These are phyloP conservation scores for Pseudogymnoascus sp. DNA, from an alignment of 2,329 filamentous ascomycete genomes.

Conservation along the genomic window DNA sequence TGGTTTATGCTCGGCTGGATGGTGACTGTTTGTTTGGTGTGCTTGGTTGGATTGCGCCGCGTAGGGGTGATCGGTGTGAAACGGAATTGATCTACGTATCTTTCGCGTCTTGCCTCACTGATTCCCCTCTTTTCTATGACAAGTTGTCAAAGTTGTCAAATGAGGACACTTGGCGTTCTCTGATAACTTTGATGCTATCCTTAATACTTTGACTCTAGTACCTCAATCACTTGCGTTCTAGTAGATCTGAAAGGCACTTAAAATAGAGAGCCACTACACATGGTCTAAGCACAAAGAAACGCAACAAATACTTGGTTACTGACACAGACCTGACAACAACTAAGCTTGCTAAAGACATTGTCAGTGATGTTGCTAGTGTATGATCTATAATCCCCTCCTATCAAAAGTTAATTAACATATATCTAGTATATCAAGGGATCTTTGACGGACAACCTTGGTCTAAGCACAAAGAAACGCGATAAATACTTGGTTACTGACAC, in stretches of 20 bases:
- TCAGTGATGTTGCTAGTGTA: too few species aligned
- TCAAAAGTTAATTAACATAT: neutral
- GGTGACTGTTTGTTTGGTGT: slow-evolving; percentile 31
- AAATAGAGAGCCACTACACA: too few species aligned
- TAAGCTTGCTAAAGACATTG: too few species aligned
- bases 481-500: neutral
- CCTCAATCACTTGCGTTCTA: too few species aligned
- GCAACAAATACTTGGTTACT: neutral
- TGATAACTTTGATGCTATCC: too few species aligned
- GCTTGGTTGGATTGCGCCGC: slow-evolving; percentile 26
- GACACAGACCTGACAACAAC: neutral
- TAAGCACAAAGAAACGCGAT: neutral
- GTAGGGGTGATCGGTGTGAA: slow-evolving; percentile 28
- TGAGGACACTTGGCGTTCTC: too few species aligned
- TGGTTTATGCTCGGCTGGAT: slow-evolving; percentile 44
- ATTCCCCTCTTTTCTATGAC: too few species aligned
- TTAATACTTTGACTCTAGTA: too few species aligned
- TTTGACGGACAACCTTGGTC: neutral
- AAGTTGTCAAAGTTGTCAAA: too few species aligned
- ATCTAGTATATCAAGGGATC: neutral
- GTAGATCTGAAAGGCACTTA: too few species aligned
- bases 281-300: neutral
- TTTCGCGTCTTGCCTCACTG: too few species aligned
- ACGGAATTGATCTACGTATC: slow-evolving; percentile 8
- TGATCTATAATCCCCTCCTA: neutral